Base-by-base conservation (phyloP, 1,284 basidiomycete species). In the Sanghuangporus sanghuang region DNA sequence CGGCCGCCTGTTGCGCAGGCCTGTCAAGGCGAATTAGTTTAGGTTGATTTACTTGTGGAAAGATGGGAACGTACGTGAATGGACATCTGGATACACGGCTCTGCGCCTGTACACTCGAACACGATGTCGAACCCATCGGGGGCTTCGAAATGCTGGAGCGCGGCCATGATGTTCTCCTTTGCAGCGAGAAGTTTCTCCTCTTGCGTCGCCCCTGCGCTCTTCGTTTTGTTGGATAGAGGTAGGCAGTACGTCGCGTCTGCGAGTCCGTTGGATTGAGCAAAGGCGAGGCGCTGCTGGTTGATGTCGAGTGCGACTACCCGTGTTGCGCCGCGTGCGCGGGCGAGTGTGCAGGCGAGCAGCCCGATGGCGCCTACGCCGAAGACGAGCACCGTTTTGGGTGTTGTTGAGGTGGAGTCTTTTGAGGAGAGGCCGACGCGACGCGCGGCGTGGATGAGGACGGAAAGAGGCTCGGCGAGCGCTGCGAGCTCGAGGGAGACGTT, bases 21-120 rank as follows among this genome's bases (percentile, higher is more conserved):
- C 90, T 93, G 73, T 52, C 4, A 18, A 36, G n/a, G 9, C 42
- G 46, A 23, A 57, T 39, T 21, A 27, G 12, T 40, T n/a, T n/a
- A n/a, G n/a, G n/a, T n/a, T n/a, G n/a, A n/a, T n/a, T n/a, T 35
- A 21, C 14, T n/a, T 16, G 50, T 0, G 53, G 64, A 67, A 65
- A 56, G 69, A 59, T 57, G 70, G 65, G 67, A 58, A 77, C 90
- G 80, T 76, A 92, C 91, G 76, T 91, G 85, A 68, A 94, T 82
- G 59, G 90, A 88, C 84, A 93, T 87, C 73, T 95, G 92, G 73
- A 95, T 94, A 72, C 90, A 93, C 36, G 85, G 81, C 74, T 96
- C 94, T 1, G 94, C 94, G 68, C 96, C 96, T 5, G 95, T 96
- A 76, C 96, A 98, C 75, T 98, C 96, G 71, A 95, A 93, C 42